phyloP scores from a whole-genome alignment of 2,329 filamentous ascomycete species.

The Zymoseptoria brevis region DNA sequence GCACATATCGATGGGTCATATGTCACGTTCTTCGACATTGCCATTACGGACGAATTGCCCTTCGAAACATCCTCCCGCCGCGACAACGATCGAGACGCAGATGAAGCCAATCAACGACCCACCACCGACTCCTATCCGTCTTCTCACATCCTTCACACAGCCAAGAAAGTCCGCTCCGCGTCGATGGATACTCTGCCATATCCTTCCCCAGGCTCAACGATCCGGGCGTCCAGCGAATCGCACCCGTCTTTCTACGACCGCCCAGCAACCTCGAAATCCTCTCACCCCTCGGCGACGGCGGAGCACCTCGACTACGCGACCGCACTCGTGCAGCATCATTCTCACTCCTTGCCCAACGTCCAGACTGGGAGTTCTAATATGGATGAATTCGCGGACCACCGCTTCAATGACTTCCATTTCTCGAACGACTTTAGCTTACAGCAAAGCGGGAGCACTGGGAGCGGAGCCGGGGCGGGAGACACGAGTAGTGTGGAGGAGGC shows the following conservation, averaged over 20 bases:
- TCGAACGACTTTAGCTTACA: not conserved
- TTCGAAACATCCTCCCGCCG: not conserved
- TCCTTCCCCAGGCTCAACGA: not conserved
- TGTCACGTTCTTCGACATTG: slow-evolving; percentile 60
- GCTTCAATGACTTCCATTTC: not conserved
- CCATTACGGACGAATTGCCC: slow-evolving; percentile 42
- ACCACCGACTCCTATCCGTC: not conserved
- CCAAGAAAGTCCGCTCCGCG: not conserved
- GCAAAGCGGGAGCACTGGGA: slow-evolving; percentile 1
- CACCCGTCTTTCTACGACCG: not conserved
- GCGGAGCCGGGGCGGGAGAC: slow-evolving; percentile 34
- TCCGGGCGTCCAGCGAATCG: not conserved
- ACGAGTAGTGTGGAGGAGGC: slow-evolving; percentile 35
- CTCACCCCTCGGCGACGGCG: too few relatives aligned
- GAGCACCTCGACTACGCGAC: not conserved
- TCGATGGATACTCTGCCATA: not conserved
- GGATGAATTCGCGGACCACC: not conserved
- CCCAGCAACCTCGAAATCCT: not conserved
- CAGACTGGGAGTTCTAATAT: not conserved
- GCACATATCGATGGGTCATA: slow-evolving; percentile 67
- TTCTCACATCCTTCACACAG: not conserved
- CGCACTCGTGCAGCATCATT: not conserved
- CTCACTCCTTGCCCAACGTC: not conserved
- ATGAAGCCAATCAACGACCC: not conserved
- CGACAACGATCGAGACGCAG: not conserved